A percentile compares a stretch with the other conserved stretches of the same genome.
Conservation (phyloP, 768 basidiomycete genomes). For the Leccinum truebloodii region DNA sequence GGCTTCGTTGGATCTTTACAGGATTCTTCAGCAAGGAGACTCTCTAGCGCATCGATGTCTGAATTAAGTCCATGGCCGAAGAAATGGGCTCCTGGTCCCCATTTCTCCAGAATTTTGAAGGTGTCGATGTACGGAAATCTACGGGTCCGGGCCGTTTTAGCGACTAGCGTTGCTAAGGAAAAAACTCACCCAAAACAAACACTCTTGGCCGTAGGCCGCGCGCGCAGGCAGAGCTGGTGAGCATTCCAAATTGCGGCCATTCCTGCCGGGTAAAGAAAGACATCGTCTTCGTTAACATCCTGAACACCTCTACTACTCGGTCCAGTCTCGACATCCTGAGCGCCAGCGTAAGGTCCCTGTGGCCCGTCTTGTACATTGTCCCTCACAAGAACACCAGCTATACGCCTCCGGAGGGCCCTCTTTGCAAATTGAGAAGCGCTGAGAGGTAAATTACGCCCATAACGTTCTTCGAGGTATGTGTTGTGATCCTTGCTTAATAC, state of each 20-base stretch:
- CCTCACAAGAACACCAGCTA: slow-evolving; percentile 80
- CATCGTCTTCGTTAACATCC: slow-evolving; percentile 80
- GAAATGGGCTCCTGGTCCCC: slow-evolving; percentile 94
- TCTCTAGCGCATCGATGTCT: slow-evolving; percentile 74
- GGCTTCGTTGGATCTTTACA: slow-evolving; percentile 42
- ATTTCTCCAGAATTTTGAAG: slow-evolving; percentile 90
- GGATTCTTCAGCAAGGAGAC: slow-evolving; percentile 51
- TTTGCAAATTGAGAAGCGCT: slow-evolving; percentile 79
- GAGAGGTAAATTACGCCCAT: slow-evolving; percentile 85
- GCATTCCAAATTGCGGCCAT: slow-evolving; percentile 96
- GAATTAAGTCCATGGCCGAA: slow-evolving; percentile 76
- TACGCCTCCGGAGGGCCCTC: slow-evolving; percentile 79
- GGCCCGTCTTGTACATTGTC: slow-evolving; percentile 45
- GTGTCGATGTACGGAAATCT: slow-evolving; percentile 98
- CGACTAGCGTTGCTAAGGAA: neutral
- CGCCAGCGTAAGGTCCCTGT: slow-evolving; percentile 43
- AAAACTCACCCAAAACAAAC: slow-evolving; percentile 86
- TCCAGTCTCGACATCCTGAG: slow-evolving; percentile 48
- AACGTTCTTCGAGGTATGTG: slow-evolving; percentile 90
- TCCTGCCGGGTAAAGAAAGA: slow-evolving; percentile 83
- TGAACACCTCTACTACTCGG: slow-evolving; percentile 69
- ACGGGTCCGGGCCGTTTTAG: neutral
- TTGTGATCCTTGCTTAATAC: slow-evolving; percentile 60
- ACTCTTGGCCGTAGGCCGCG: slow-evolving; percentile 68
- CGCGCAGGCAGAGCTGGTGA: slow-evolving; percentile 63